These are phyloP conservation scores for Solanum medicagineum DNA, from an alignment of 257 asterid species.

Conservation along the genomic window DNA sequence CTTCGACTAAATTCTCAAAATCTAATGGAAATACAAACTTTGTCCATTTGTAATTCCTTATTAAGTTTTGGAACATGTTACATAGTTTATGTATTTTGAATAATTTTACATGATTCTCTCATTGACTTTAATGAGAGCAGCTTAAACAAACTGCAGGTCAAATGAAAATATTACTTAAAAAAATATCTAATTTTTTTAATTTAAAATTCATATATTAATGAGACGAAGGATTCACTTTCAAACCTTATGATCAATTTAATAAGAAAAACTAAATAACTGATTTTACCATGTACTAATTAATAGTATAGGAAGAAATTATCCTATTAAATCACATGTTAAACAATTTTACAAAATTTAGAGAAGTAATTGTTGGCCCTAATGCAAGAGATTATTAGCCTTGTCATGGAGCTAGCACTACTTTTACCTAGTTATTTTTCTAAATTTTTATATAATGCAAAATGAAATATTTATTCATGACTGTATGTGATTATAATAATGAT, in stretches of 20 bases:
- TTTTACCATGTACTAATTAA: not conserved
- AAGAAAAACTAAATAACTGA: too few relatives aligned
- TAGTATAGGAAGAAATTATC: not conserved
- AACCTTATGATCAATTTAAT: too few relatives aligned
- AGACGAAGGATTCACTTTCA: too few relatives aligned
- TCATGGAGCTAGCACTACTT: not conserved
- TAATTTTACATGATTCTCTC: too few relatives aligned
- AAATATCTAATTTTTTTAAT: too few relatives aligned
- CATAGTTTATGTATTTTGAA: too few relatives aligned
- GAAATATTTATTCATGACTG: not conserved
- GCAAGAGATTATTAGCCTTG: not conserved
- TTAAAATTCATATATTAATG: too few relatives aligned
- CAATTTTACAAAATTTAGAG: not conserved
- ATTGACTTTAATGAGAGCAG: too few relatives aligned
- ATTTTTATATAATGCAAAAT: not conserved
- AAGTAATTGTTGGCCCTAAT: not conserved
- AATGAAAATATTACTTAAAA: not conserved
- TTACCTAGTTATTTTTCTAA: not conserved
- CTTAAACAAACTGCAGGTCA: too few relatives aligned
- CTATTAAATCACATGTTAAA: not conserved
- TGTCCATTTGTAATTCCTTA: too few relatives aligned
- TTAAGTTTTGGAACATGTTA: too few relatives aligned
- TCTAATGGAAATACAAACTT: not conserved
- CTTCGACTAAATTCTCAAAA: not conserved
- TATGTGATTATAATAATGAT: not conserved